Conservation (phyloP, 495 filamentous ascomycete genomes). For the Hapsidospora chrysogenum region DNA sequence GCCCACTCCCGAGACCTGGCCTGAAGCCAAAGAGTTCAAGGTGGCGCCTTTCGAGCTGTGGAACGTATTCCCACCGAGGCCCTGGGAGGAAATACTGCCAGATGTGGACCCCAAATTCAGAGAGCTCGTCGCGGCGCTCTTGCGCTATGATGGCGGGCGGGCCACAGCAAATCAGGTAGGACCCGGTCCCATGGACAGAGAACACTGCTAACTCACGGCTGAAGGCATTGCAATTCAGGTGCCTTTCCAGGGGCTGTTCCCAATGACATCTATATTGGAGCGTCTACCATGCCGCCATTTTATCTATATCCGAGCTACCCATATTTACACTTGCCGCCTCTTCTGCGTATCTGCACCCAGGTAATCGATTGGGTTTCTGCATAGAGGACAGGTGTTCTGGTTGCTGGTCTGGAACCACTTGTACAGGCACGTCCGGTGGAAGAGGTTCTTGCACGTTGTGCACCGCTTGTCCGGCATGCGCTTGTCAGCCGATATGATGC, state of each 20-base stretch:
- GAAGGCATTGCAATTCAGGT: background rate
- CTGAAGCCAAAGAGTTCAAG: conserved; percentile 30
- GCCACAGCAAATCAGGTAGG: conserved; percentile 7
- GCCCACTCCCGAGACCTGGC: conserved; percentile 62
- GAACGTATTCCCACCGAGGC: conserved; percentile 20
- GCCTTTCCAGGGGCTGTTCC: background rate
- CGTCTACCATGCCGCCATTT: background rate
- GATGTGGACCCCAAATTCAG: conserved; percentile 15
- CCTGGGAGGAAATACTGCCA: conserved; percentile 22
- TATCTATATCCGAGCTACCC: background rate
- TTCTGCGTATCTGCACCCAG: conserved; percentile 6
- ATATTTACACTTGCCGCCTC: background rate
- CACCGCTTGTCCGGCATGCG: conserved; percentile 82
- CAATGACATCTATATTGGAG: no score
- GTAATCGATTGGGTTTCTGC: conserved; percentile 69
- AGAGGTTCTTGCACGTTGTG: conserved; percentile 83
- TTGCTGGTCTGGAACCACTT: conserved; percentile 94
- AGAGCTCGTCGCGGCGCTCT: conserved; percentile 13
- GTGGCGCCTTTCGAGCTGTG: conserved; percentile 40
- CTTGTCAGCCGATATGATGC: conserved; percentile 73
- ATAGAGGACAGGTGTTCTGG: conserved; percentile 76
- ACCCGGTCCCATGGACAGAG: background rate
- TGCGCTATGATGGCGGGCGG: conserved; percentile 17
- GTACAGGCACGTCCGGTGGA: conserved; percentile 78
- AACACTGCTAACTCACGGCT: background rate